Conservation (phyloP, 257 asterid species). For the Ajuga chamaepitys region DNA sequence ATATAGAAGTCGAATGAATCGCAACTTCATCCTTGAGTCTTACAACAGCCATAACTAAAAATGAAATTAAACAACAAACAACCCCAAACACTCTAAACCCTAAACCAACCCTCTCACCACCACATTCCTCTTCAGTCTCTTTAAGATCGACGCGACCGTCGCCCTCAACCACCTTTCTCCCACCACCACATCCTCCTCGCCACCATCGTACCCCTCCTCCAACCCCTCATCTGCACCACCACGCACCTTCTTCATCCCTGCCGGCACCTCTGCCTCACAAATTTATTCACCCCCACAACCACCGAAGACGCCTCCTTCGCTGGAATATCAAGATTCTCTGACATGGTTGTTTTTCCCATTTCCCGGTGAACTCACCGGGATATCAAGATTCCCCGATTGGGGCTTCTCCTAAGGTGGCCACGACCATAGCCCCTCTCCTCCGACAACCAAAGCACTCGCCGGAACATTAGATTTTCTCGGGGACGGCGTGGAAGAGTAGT, state of each 20-base stretch:
- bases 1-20: conserved; percentile 70
- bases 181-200: conserved; percentile 23
- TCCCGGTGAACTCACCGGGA: conserved; percentile 22
- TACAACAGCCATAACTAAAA: conserved; percentile 81
- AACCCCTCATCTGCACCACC: conserved; percentile 21
- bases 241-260: conserved; percentile 33
- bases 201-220: conserved; percentile 39
- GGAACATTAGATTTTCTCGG: conserved; percentile 26
- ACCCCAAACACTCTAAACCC: conserved; percentile 53
- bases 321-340: conserved; percentile 17
- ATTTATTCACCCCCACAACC: conserved; percentile 29
- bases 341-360: conserved; percentile 13
- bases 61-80: conserved; percentile 53
- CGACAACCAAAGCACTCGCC: too few species aligned
- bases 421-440: conserved; percentile 16
- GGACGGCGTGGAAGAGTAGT: conserved; percentile 33
- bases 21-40: conserved; percentile 75
- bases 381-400: conserved; percentile 34
- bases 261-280: conserved; percentile 36
- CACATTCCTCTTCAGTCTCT: conserved; percentile 23
- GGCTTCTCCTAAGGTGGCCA: conserved; percentile 38
- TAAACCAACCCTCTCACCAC: conserved; percentile 34
- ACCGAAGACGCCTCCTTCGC: conserved; percentile 18
- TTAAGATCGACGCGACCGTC: conserved; percentile 27
- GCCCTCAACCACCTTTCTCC: conserved; percentile 36